Evolutionary conservation across 805 yeast species (phyloP), one percentile per base, ranked within the genome.

Genomic region (Pichia gijzeniarum): DNA sequence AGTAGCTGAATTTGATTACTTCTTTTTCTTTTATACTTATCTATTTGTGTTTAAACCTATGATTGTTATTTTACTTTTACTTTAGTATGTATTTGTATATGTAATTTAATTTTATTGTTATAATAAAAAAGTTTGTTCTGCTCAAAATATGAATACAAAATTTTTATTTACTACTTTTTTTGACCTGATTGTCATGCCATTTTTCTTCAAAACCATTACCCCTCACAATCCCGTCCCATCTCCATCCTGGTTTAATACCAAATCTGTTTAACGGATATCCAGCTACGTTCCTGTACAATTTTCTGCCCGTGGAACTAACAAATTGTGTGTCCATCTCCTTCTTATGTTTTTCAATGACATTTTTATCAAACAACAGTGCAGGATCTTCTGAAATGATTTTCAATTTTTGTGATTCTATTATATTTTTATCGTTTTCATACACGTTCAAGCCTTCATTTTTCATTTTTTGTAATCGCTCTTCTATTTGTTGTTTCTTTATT

Each of bases 171-270:
- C 30, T 13, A 27, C 8, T 28, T 39, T 31, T 39, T 39, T 5
- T 30, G 16, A 39, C 4, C 16, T 39, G 41, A 5, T 22, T 69
- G 38, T 61, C 69, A 51, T 85, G 71, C 71, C 85, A 74, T 44
- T 73, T 68, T 40, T 65, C 68, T 59, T 90, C 98, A 63, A 85
- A 90, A 3, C 96, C 96, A 58, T 83, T 90, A 0, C 95, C 80
- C 48, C 98, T 67, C 63, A 87, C 90, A 2, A 90, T 80, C 0
- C 97, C 97, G 62, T 86, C 95, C 98, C 98, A 90, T 47, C 86
- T 69, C 52, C 70, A 69, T 0, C 97, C 96, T 0, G 96, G 95
- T 4, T 67, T 64, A 13, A 90, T 80, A 2, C 74, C 74, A 62
- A 86, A 90, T 47, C 98, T 67, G 58, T 90, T 90, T 18, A 76